A percentile compares a stretch with the other conserved stretches of the same genome.
These are phyloP conservation scores for Apophysomyces variabilis DNA, from an alignment of 371 early-diverging fungal genomes.

Conservation along the genomic window DNA sequence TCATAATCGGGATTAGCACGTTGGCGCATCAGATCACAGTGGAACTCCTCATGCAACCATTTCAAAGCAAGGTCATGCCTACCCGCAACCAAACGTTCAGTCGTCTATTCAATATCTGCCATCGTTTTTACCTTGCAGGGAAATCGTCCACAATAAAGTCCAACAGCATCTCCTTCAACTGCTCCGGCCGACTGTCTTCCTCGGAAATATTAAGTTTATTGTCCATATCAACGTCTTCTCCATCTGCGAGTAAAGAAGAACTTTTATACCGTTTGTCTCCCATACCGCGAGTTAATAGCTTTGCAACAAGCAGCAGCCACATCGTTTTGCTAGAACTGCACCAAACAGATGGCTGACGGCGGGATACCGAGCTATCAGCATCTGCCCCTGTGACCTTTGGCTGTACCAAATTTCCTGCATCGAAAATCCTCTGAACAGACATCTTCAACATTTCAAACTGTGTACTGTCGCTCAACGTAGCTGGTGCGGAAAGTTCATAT, in stretches of 20 bases:
- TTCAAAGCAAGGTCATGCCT: constrained; percentile 48
- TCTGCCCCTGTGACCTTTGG: constrained; percentile 8
- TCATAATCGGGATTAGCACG: constrained; percentile 20
- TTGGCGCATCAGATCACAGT: constrained; percentile 25
- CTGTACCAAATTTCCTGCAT: constrained; percentile 28
- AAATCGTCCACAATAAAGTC: constrained; percentile 42
- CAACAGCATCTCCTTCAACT: constrained; percentile 38
- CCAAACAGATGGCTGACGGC: constrained; percentile 11
- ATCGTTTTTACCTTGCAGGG: constrained; percentile 25
- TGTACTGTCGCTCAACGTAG: constrained; percentile 17
- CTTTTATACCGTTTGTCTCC: constrained; percentile 9
- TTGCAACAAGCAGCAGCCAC: constrained; percentile 41
- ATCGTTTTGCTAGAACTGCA: constrained; percentile 22
- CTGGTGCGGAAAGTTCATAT: constrained; percentile 34
- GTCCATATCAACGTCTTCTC: constrained; percentile 11
- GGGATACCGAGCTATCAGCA: constrained; percentile 12
- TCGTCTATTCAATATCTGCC: background rate
- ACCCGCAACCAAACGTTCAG: background rate
- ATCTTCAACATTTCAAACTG: constrained; percentile 37
- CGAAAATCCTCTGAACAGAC: constrained; percentile 45
- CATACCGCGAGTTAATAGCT: constrained; percentile 37
- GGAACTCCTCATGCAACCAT: constrained; percentile 51
- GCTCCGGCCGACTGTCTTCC: constrained; percentile 16
- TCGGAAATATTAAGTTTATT: constrained; percentile 13
- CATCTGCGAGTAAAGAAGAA: background rate